Evolutionary conservation across 208 protist species (phyloP).

Genomic region (Crithidia fasciculata): DNA sequence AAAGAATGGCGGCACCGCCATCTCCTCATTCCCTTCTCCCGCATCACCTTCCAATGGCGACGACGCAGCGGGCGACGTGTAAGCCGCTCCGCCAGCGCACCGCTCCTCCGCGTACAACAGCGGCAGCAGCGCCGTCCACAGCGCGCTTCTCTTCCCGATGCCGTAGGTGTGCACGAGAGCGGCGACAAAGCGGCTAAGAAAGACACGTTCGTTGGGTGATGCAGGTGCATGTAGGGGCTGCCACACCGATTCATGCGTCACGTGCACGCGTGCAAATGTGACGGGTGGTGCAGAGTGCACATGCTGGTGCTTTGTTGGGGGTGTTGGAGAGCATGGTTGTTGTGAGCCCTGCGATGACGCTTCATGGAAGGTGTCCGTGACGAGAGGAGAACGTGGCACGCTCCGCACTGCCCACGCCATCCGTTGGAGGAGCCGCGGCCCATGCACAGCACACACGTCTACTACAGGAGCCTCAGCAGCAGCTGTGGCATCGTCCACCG

Average conservation of each 20-base stretch:
- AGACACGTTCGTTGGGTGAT: slow-evolving; percentile 40
- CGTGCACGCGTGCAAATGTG: neutral
- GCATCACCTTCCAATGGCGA: too few relatives aligned
- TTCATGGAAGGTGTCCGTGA: too few relatives aligned
- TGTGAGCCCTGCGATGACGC: too few relatives aligned
- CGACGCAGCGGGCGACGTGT: too few relatives aligned
- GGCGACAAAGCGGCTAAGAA: slow-evolving; percentile 61
- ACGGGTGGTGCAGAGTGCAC: too few relatives aligned
- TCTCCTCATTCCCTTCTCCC: too few relatives aligned
- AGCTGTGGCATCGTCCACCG: neutral
- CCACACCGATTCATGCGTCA: slow-evolving; percentile 33
- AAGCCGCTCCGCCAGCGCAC: neutral
- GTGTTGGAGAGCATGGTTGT: too few relatives aligned
- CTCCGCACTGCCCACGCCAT: slow-evolving; percentile 15
- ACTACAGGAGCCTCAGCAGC: neutral
- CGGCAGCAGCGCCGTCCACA: slow-evolving; percentile 35
- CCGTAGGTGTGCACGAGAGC: slow-evolving; percentile 51
- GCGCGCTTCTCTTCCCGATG: slow-evolving; percentile 26
- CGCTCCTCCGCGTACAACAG: slow-evolving; percentile 33
- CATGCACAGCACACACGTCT: neutral
- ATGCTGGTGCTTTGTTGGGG: too few relatives aligned
- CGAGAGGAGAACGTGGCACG: too few relatives aligned
- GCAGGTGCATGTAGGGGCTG: slow-evolving; percentile 26
- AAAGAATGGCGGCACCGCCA: too few relatives aligned
- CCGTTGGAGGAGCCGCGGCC: neutral